Evolutionary conservation across 1,284 basidiomycete species (phyloP), one percentile per base, ranked within the genome.

Genomic region (Austroboletus olivaceoglutinosus): DNA sequence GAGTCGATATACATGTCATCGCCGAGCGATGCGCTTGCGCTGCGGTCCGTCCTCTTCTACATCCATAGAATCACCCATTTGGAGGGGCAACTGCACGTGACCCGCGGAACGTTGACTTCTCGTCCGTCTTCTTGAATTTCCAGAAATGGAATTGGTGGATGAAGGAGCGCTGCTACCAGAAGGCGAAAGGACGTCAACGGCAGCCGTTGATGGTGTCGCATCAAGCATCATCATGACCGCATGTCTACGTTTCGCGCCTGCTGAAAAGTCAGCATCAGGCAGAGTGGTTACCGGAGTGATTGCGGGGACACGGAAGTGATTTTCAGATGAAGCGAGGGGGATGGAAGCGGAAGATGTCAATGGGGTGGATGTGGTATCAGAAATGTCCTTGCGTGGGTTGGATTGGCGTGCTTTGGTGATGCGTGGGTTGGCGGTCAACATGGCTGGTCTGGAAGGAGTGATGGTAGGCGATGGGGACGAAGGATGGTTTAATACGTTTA

Each of bases 221-320:
- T 80, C 79, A 10, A 81, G 72, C 78, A 81, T 80, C 77, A 82
- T 79, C 80, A 82, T 83, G 58, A 82, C 75, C 1, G 78, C 78
- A 55, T 82, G 80, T 31, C 81, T 73, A 13, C 80, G 75, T 60
- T 82, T 83, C 0, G 68, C 66, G 25, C 71, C 72, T 18, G 61
- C 67, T 25, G 67, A 68, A 30, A 70, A 63, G 21, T 76, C 71
- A 12, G 66, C 42, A 54, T 68, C 58, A 13, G 64, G 56, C 19
- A 58, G 51, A 47, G 54, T 41, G 50, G 56, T 46, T 49, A 57
- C 53, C 30, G 55, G 51, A 7, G 52, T 45, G 43, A 59, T 36
- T 25, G 51, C 29, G 10, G 66, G 59, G 4, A 51, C 46, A 30
- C 65, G 68, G 43, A 61, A 55, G 45, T 54, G 36, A 34, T 63